phyloP scores from a whole-genome alignment of 2,329 filamentous ascomycete species.

The Stachybotrys elegans region DNA sequence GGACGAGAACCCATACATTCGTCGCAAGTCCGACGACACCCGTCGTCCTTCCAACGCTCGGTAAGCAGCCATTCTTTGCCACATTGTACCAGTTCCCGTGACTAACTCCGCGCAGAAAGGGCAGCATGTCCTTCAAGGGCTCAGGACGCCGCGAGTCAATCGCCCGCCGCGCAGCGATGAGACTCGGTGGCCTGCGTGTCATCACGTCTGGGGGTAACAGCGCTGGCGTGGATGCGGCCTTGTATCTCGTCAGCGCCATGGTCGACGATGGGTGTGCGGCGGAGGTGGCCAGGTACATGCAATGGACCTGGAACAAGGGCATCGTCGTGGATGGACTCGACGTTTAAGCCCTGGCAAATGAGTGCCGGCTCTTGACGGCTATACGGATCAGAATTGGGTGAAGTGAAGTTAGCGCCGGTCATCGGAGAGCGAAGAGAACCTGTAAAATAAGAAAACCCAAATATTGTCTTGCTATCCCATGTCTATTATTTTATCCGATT shows the following conservation, averaged over 20 bases:
- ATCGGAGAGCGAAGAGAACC: neutral
- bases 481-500: too few species aligned
- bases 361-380: constrained; percentile 19
- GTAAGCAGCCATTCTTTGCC: constrained; percentile 33
- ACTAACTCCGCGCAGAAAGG: constrained; percentile 53
- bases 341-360: constrained; percentile 49
- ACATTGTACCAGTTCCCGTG: constrained; percentile 13
- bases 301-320: constrained; percentile 83
- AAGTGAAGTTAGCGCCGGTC: constrained; percentile 8
- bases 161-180: constrained; percentile 70
- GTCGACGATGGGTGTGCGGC: constrained; percentile 72
- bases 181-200: constrained; percentile 64
- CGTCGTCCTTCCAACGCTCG: constrained; percentile 56
- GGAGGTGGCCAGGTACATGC: constrained; percentile 69
- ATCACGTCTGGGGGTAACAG: constrained; percentile 76
- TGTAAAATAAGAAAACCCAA: constrained; percentile 2
- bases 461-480: neutral
- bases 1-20: constrained; percentile 79
- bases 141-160: constrained; percentile 74
- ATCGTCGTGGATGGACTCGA: constrained; percentile 80
- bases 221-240: constrained; percentile 74
- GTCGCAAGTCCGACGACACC: constrained; percentile 64
- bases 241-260: constrained; percentile 81
- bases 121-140: constrained; percentile 75
- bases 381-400: neutral